Conservation (phyloP, 2,329 filamentous ascomycete species). For the Colletotrichum tabaci region DNA sequence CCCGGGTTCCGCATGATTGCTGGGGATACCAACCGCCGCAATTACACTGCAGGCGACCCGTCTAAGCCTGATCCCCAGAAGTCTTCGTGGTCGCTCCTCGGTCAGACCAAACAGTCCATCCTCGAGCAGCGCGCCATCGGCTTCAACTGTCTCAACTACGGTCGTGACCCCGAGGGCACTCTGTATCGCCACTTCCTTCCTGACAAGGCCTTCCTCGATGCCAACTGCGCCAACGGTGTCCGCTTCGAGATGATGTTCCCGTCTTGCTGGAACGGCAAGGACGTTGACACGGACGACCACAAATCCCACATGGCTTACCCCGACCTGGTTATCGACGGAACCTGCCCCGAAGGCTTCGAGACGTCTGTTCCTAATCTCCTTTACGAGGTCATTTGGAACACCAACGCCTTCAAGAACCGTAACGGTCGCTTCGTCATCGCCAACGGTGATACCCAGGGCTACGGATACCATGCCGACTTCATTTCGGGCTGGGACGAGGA, state of each 20-base stretch:
- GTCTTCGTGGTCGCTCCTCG: conserved; percentile 76
- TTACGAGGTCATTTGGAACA: conserved; percentile 89
- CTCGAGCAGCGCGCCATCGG: conserved; percentile 87
- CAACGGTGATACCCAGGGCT: conserved; percentile 84
- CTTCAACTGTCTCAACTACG: conserved; percentile 96
- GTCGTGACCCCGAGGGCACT: conserved; percentile 75
- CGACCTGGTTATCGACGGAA: conserved; percentile 80
- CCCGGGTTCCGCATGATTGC: conserved; percentile 86
- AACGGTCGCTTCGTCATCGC: conserved; percentile 81
- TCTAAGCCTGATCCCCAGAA: conserved; percentile 75
- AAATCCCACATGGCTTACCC: conserved; percentile 84
- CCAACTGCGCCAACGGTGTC: conserved; percentile 85
- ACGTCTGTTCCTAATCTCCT: conserved; percentile 82
- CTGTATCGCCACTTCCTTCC: conserved; percentile 88
- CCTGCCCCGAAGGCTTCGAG: conserved; percentile 79
- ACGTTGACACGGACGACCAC: conserved; percentile 69
- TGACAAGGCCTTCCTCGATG: conserved; percentile 83
- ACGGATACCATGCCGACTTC: conserved; percentile 85
- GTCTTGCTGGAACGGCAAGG: conserved; percentile 87
- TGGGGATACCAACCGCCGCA: conserved; percentile 77
- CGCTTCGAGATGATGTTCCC: conserved; percentile 91
- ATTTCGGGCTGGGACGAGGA: conserved; percentile 81
- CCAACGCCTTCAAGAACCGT: conserved; percentile 72
- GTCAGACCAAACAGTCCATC: conserved; percentile 76
- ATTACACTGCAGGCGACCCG: conserved; percentile 79